Conservation (phyloP, 441 rosid genomes). For the Bocquillonia castaneifolia region DNA sequence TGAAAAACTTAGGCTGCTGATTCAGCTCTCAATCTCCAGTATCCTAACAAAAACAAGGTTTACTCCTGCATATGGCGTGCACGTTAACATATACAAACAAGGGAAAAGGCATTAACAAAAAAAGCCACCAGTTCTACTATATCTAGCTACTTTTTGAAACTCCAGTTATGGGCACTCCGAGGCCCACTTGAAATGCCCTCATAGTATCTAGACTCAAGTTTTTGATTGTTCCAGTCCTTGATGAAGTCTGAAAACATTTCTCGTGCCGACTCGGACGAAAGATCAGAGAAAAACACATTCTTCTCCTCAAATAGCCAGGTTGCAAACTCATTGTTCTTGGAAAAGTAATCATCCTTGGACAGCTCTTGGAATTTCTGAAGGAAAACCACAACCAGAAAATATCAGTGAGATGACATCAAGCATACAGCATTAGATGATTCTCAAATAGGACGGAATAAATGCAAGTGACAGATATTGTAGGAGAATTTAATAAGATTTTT, state of each 20-base stretch:
- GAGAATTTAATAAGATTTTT: no score
- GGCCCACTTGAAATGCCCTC: slow-evolving; percentile 76
- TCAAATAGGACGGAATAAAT: neutral
- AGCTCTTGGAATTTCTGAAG: slow-evolving; percentile 64
- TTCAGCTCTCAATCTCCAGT: neutral
- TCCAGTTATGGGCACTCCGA: slow-evolving; percentile 81
- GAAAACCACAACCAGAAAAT: slow-evolving; percentile 7
- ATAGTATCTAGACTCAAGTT: slow-evolving; percentile 68
- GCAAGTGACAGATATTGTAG: neutral
- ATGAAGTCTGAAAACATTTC: slow-evolving; percentile 57
- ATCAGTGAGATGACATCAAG: neutral
- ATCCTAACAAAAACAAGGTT: neutral
- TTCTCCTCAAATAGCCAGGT: slow-evolving; percentile 87
- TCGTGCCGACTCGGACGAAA: slow-evolving; percentile 70
- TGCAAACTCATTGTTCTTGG: slow-evolving; percentile 83
- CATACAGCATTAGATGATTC: neutral
- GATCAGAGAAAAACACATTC: slow-evolving; percentile 65
- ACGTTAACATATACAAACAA: neutral
- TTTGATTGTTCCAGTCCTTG: slow-evolving; percentile 67
- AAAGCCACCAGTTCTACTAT: neutral
- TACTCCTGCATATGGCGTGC: neutral
- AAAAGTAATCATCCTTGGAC: slow-evolving; percentile 74
- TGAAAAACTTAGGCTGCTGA: neutral
- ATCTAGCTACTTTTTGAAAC: slow-evolving; percentile 36
- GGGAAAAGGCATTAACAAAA: neutral